A percentile compares a stretch with the other conserved stretches of the same genome.
phyloP scores from a whole-genome alignment of 73 alveolate species.

The Paramecium primaurelia region DNA sequence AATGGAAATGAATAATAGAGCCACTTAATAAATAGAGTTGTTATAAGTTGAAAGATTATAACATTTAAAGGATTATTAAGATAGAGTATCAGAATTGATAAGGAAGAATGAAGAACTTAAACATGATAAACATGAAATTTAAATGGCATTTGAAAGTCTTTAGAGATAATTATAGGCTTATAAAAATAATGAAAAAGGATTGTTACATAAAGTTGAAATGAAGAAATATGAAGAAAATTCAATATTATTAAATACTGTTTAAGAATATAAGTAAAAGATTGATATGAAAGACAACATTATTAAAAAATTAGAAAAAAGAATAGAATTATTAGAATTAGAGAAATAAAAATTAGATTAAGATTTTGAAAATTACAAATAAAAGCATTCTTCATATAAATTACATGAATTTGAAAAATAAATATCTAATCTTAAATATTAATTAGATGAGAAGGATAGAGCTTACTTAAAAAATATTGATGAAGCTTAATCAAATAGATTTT shows the following conservation, averaged over 20 bases:
- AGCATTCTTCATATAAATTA: neutral
- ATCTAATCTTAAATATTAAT: neutral
- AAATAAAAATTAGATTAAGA: neutral
- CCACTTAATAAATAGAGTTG: neutral
- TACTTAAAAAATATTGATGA: slow-evolving; percentile 14
- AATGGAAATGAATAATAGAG: neutral
- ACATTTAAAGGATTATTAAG: slow-evolving; percentile 9
- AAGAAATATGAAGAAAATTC: slow-evolving; percentile 14
- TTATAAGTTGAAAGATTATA: neutral
- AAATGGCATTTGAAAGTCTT: neutral
- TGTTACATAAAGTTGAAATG: slow-evolving; percentile 1
- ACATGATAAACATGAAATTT: neutral
- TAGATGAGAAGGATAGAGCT: neutral
- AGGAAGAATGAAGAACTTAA: slow-evolving; percentile 23
- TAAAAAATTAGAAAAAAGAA: slow-evolving; percentile 14
- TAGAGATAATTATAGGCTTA: slow-evolving; percentile 11
- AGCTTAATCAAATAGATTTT: neutral
- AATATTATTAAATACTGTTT: neutral
- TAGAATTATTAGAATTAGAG: neutral
- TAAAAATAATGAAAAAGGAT: neutral
- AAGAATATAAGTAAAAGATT: neutral
- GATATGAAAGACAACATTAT: neutral
- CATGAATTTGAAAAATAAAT: slow-evolving; percentile 21
- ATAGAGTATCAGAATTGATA: neutral
- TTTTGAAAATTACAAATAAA: neutral